Evolutionary conservation across 352 stramenopile species (phyloP), one percentile per base, ranked within the genome.

Genomic region (Phytopythium aichiense): DNA sequence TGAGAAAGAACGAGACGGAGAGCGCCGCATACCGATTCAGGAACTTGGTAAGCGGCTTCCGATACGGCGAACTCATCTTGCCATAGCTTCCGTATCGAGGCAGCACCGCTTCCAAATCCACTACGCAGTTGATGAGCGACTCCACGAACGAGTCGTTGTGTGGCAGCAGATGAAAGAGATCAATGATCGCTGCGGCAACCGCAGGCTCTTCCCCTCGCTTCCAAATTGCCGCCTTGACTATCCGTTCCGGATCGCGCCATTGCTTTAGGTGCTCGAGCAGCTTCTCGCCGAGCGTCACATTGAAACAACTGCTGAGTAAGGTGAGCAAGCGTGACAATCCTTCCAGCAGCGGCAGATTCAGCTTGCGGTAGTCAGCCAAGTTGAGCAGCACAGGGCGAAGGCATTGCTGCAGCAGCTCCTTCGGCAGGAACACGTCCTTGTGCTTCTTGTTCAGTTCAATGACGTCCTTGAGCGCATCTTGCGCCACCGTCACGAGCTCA

Each of bases 211-310:
- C 92, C 2, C 96, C 97, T 3, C 85, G 75, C 58, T 96, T 96
- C 91, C 91, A 98, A 63, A 94, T 98, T n/a, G 64, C 77, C 43
- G 91, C 90, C 74, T 97, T 95, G 33, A 95, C 85, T 46, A 96
- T 96, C 37, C 88, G 86, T 40, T 95, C 89, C 0, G 91, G 90
- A 58, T 97, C 88, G 22, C 85, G 79, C 90, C 90, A 98, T 65
- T 98, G 93, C 67, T 98, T 95, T 16, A 99, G 68, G 66, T 98
- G 96, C 61, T 99, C 96, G 1, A 99, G 69, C 33, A 99, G 68
- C 68, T 99, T 99, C 65, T 99, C 96, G 7, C 96, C 97, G 1
- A 99, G 76, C 15, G 95, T 98, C 38, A 98, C 96, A 58, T 99
- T 99, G 64, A 99, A 99, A 79, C 96, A 99, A 46, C 87, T 98